phyloP scores from a whole-genome alignment of 2,329 filamentous ascomycete species.

The Cladosporium sphaerospermum region DNA sequence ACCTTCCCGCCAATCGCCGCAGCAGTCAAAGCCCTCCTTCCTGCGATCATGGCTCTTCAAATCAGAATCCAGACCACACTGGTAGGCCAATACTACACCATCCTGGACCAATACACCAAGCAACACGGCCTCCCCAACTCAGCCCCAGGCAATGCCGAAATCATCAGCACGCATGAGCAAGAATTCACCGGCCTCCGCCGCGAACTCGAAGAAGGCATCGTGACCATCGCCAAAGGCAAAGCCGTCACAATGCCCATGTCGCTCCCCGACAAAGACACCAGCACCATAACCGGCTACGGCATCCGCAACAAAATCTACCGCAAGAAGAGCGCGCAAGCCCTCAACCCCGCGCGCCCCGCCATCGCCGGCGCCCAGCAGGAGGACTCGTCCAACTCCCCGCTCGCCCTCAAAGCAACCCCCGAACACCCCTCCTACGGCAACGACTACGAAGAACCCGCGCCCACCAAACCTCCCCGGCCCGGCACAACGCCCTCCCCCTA shows the following conservation, averaged over 20 bases:
- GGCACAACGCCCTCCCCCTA: constrained; percentile 12
- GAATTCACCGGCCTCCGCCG: constrained; percentile 58
- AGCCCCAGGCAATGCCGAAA: constrained; percentile 64
- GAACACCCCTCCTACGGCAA: constrained; percentile 3
- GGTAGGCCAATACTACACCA: constrained; percentile 71
- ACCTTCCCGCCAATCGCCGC: constrained; percentile 66
- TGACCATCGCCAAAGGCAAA: constrained; percentile 60
- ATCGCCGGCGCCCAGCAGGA: not conserved
- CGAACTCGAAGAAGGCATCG: constrained; percentile 58
- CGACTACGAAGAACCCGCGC: constrained; percentile 28
- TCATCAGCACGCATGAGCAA: constrained; percentile 60
- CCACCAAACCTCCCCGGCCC: constrained; percentile 29
- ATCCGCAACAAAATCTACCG: constrained; percentile 12
- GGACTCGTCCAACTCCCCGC: not conserved
- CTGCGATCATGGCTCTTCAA: constrained; percentile 62
- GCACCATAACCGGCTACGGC: constrained; percentile 25
- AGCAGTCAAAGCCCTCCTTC: constrained; percentile 67
- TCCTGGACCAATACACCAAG: constrained; percentile 66
- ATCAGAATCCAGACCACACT: constrained; percentile 72
- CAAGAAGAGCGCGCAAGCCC: not conserved
- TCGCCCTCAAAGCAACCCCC: constrained; percentile 1
- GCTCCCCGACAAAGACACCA: constrained; percentile 39
- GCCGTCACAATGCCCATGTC: constrained; percentile 53
- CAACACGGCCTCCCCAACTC: constrained; percentile 64
- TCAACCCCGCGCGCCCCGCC: not conserved